Evolutionary conservation across 2,329 filamentous ascomycete species (phyloP).

Genomic region (Aspergillus awamori): DNA sequence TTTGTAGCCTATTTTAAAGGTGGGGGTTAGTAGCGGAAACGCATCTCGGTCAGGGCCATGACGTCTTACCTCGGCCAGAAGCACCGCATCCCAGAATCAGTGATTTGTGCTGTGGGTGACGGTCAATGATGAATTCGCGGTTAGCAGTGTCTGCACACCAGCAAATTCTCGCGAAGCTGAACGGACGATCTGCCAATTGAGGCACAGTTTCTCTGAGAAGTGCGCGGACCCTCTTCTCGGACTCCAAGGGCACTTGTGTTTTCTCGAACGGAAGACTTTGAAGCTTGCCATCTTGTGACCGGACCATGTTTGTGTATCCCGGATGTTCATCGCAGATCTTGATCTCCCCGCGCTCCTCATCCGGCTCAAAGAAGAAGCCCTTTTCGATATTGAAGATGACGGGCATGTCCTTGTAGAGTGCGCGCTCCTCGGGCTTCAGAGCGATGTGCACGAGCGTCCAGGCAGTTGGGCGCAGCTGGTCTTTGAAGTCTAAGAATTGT

Average conservation of each 20-base stretch:
- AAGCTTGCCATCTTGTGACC: slow-evolving; percentile 27
- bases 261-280: slow-evolving; percentile 48
- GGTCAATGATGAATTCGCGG: slow-evolving; percentile 56
- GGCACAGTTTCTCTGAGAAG: slow-evolving; percentile 58
- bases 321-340: slow-evolving; percentile 57
- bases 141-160: slow-evolving; percentile 62
- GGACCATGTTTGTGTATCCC: slow-evolving; percentile 55
- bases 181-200: slow-evolving; percentile 53
- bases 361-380: slow-evolving; percentile 55
- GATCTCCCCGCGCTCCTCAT: slow-evolving; percentile 42
- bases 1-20: slow-evolving; percentile 47
- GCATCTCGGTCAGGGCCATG: not conserved
- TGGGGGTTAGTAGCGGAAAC: not conserved
- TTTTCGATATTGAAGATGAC: slow-evolving; percentile 52
- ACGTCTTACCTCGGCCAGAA: slow-evolving; percentile 40
- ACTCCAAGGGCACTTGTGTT: slow-evolving; percentile 49
- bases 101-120: slow-evolving; percentile 49
- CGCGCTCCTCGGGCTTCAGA: slow-evolving; percentile 45
- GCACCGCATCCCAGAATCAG: slow-evolving; percentile 55
- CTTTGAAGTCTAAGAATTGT: slow-evolving; percentile 48
- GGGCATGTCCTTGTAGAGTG: slow-evolving; percentile 46
- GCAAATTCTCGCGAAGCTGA: slow-evolving; percentile 57
- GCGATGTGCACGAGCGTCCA: slow-evolving; percentile 54
- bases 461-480: slow-evolving; percentile 49
- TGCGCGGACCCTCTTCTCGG: slow-evolving; percentile 50